These are phyloP conservation scores for Serendipita sp. DNA, from an alignment of 768 basidiomycete species.

Conservation along the genomic window DNA sequence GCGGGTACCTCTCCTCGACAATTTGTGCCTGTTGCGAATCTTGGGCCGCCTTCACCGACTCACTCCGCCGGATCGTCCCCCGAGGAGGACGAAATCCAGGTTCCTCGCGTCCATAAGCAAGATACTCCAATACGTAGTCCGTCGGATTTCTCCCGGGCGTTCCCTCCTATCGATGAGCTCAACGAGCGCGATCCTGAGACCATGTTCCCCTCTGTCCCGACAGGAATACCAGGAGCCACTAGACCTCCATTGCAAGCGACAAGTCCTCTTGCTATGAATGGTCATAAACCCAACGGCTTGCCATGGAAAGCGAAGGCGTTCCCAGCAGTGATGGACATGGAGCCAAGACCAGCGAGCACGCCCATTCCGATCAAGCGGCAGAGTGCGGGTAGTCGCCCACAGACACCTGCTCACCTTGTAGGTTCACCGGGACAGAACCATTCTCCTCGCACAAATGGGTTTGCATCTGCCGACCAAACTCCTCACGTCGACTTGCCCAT, in stretches of 20 bases:
- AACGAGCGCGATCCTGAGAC: constrained; percentile 7
- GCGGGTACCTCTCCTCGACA: constrained; percentile 37
- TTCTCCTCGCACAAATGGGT: constrained; percentile 11
- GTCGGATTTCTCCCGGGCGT: constrained; percentile 47
- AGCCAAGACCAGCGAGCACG: constrained; percentile 50
- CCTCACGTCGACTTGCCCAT: constrained; percentile 33
- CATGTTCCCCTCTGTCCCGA: constrained; percentile 5
- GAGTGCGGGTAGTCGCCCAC: constrained; percentile 43
- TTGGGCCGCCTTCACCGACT: constrained; percentile 63
- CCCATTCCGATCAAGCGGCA: constrained; percentile 44
- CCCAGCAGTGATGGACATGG: constrained; percentile 22
- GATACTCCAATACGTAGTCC: constrained; percentile 8
- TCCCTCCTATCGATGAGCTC: constrained; percentile 41
- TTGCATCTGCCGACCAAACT: constrained; percentile 20
- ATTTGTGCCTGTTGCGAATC: constrained; percentile 49
- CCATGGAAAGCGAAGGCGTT: constrained; percentile 12
- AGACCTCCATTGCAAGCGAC: constrained; percentile 18
- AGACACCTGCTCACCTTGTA: constrained; percentile 24
- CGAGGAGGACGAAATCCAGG: neutral
- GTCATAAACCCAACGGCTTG: constrained; percentile 25
- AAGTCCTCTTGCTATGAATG: constrained; percentile 26
- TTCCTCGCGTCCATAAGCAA: constrained; percentile 2
- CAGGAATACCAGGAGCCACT: neutral
- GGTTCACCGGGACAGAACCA: constrained; percentile 12
- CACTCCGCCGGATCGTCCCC: constrained; percentile 55